Percentiles rank a stretch among this genome's conserved stretches.
phyloP scores from a whole-genome alignment of 176 grass and related monocot genomes.

The Aechmea fasciata region DNA sequence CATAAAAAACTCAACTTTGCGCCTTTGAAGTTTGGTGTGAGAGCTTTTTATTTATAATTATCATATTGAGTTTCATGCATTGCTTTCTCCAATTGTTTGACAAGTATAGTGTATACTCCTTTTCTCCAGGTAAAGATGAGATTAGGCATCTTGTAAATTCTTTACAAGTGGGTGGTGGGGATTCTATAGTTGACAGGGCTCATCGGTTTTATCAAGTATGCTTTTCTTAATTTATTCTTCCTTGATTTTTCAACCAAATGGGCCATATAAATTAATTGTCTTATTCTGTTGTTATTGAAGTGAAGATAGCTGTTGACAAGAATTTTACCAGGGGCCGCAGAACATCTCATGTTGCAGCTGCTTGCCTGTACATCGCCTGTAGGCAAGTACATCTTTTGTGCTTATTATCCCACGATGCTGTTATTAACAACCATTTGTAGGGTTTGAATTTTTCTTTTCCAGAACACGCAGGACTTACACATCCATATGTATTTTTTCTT shows the following conservation, averaged over 20 bases:
- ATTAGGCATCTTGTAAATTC: constrained; percentile 54
- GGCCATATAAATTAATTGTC: constrained; percentile 1
- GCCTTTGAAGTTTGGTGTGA: too few relatives aligned
- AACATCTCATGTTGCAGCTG: constrained; percentile 63
- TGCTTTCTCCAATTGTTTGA: background rate
- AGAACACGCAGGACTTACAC: too few relatives aligned
- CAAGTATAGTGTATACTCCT: background rate
- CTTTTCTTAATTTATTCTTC: constrained; percentile 8
- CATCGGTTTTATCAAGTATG: constrained; percentile 59
- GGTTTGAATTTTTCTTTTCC: too few relatives aligned
- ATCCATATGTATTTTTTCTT: constrained; percentile 12
- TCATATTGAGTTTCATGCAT: background rate
- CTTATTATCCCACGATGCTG: background rate
- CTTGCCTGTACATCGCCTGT: constrained; percentile 92
- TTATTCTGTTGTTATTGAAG: constrained; percentile 28
- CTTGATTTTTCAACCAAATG: background rate
- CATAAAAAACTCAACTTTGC: too few relatives aligned
- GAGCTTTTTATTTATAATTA: too few relatives aligned
- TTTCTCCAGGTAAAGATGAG: constrained; percentile 55
- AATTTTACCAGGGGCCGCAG: constrained; percentile 72
- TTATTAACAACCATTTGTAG: too few relatives aligned
- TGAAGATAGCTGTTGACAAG: constrained; percentile 72
- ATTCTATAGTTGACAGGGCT: constrained; percentile 45
- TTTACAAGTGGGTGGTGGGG: constrained; percentile 58
- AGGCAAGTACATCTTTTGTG: constrained; percentile 29